phyloP scores from a whole-genome alignment of 345 rosid species.

The Erysimum cheiranthoides region DNA sequence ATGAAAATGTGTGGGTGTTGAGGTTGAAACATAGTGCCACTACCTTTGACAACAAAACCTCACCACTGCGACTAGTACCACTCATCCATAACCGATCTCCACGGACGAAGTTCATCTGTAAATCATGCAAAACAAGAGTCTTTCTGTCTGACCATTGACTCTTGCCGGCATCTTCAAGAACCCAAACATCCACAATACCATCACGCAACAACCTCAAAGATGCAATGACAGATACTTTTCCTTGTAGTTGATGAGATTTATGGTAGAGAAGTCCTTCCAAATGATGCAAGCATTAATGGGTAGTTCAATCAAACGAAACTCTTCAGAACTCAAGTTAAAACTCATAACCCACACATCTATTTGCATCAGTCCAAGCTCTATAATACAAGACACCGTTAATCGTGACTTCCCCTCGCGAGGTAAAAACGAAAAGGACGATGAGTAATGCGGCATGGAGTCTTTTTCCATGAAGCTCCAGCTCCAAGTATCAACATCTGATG shows the following conservation, averaged over 20 bases:
- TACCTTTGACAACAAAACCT: neutral
- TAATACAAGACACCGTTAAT: constrained; percentile 3
- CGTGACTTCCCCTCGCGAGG: neutral
- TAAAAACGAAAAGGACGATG: neutral
- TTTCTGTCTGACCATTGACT: constrained; percentile 18
- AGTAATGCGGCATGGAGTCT: constrained; percentile 6
- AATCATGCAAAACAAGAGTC: constrained; percentile 2
- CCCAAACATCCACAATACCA: neutral
- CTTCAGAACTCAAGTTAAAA: constrained; percentile 9
- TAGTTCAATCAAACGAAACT: neutral
- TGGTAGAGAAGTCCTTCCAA: too few relatives aligned
- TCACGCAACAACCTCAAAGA: neutral
- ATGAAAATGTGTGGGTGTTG: neutral
- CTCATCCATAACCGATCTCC: neutral
- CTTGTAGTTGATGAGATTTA: neutral
- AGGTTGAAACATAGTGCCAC: too few relatives aligned
- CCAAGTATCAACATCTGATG: constrained; percentile 19
- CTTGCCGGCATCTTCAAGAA: constrained; percentile 17
- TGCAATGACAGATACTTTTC: neutral
- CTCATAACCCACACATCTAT: neutral
- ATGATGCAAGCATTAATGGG: neutral
- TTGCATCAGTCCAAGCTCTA: neutral
- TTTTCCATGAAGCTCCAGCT: constrained; percentile 9
- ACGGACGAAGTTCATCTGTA: neutral
- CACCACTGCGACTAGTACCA: neutral